These are phyloP conservation scores for Fonsecaea multimorphosa DNA, from an alignment of 2,329 filamentous ascomycete genomes.

Conservation along the genomic window DNA sequence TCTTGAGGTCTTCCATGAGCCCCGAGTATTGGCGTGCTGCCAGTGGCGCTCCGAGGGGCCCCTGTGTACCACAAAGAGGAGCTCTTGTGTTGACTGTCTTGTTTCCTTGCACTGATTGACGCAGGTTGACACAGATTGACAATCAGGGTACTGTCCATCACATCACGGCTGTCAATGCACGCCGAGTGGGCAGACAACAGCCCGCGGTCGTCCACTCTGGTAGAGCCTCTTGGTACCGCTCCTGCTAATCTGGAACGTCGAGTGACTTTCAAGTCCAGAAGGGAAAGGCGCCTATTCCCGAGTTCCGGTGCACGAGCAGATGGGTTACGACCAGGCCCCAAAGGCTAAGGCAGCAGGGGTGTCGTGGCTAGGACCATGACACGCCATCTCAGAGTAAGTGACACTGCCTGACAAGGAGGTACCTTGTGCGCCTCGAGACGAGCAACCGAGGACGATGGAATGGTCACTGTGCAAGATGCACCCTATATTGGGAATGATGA, in stretches of 20 bases:
- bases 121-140: conserved; percentile 23
- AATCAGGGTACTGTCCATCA: conserved; percentile 6
- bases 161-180: conserved; percentile 21
- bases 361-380: not conserved
- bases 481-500: not conserved
- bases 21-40: conserved; percentile 2
- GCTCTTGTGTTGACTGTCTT: not conserved
- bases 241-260: not conserved
- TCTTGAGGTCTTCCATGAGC: conserved; percentile 8
- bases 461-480: not conserved
- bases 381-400: not conserved
- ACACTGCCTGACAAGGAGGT: not conserved
- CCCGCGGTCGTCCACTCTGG: not conserved
- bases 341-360: not conserved
- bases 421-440: not conserved
- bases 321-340: not conserved
- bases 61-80: not conserved
- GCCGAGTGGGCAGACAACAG: not conserved
- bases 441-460: not conserved
- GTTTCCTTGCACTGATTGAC: conserved; percentile 18
- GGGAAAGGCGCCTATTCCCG: conserved; percentile 23
- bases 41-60: not conserved
- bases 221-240: conserved; percentile 8
- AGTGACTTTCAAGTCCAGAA: conserved; percentile 1
- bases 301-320: conserved; percentile 18